These are phyloP conservation scores for Lonicera japonica DNA, from an alignment of 129 eudicot species.

Conservation along the genomic window DNA sequence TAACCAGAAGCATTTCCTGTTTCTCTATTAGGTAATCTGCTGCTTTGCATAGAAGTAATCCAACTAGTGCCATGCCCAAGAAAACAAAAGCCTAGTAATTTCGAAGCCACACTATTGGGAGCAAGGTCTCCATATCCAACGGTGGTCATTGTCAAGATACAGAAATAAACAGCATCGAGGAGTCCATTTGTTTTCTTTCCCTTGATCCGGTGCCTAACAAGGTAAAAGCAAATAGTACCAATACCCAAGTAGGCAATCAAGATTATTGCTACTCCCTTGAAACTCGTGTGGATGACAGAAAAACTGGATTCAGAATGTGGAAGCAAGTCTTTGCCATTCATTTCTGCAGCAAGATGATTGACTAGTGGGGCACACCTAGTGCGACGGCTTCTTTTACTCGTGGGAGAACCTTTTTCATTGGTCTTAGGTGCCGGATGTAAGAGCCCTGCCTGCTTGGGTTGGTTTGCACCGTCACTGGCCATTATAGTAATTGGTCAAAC, in stretches of 20 bases:
- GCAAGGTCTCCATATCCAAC: slow-evolving; percentile 95
- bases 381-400: slow-evolving; percentile 56
- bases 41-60: slow-evolving; percentile 64
- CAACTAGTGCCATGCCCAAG: slow-evolving; percentile 81
- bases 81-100: slow-evolving; percentile 74
- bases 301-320: slow-evolving; percentile 32
- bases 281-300: slow-evolving; percentile 52
- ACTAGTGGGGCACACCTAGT: slow-evolving; percentile 63
- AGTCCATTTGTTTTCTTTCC: slow-evolving; percentile 56
- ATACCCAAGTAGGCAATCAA: slow-evolving; percentile 48
- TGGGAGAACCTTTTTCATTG: slow-evolving; percentile 22
- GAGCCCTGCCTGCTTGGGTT: slow-evolving; percentile 17
- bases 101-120: slow-evolving; percentile 47
- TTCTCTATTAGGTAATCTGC: slow-evolving; percentile 86
- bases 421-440: slow-evolving; percentile 14
- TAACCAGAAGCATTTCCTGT: slow-evolving; percentile 63
- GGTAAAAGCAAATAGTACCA: slow-evolving; percentile 65
- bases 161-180: slow-evolving; percentile 76
- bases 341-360: slow-evolving; percentile 33
- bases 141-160: slow-evolving; percentile 91
- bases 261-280: slow-evolving; percentile 35
- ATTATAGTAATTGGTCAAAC: slow-evolving; percentile 28
- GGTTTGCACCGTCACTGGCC: slow-evolving; percentile 37
- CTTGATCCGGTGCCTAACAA: slow-evolving; percentile 49
- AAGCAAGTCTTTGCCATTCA: slow-evolving; percentile 13